phyloP scores from a whole-genome alignment of 2,329 filamentous ascomycete species.

The Botrytis tulipae region DNA sequence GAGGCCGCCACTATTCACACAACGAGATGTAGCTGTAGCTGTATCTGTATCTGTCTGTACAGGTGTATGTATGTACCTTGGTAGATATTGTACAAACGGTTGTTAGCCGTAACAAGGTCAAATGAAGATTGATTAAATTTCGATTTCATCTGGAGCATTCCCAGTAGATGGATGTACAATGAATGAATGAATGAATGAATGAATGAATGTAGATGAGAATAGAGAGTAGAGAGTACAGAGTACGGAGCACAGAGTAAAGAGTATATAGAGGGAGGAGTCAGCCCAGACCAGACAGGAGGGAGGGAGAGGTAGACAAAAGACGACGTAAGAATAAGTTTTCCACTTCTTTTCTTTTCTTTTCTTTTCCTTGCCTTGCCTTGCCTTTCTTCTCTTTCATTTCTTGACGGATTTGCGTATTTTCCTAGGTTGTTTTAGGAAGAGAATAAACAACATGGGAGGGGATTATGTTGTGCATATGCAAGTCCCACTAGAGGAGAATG shows the following conservation, averaged over 20 bases:
- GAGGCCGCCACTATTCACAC: constrained; percentile 3
- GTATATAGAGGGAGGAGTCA: neutral
- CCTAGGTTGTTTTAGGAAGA: neutral
- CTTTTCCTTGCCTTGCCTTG: neutral
- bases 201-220: neutral
- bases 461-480: constrained; percentile 22
- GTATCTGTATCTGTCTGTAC: neutral
- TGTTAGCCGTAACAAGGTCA: neutral
- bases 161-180: neutral
- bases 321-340: neutral
- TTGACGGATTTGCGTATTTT: neutral
- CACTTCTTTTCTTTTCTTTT: neutral
- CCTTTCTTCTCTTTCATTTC: neutral
- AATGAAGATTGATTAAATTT: neutral
- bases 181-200: neutral
- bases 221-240: neutral
- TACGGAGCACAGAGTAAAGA: neutral
- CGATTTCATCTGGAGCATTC: neutral
- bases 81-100: neutral
- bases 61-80: neutral
- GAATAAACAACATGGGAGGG: neutral
- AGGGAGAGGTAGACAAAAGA: neutral
- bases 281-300: neutral
- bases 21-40: neutral
- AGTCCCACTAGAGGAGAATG: neutral